Conservation (phyloP, 345 rosid genomes). For the Hevea brasiliensis region DNA sequence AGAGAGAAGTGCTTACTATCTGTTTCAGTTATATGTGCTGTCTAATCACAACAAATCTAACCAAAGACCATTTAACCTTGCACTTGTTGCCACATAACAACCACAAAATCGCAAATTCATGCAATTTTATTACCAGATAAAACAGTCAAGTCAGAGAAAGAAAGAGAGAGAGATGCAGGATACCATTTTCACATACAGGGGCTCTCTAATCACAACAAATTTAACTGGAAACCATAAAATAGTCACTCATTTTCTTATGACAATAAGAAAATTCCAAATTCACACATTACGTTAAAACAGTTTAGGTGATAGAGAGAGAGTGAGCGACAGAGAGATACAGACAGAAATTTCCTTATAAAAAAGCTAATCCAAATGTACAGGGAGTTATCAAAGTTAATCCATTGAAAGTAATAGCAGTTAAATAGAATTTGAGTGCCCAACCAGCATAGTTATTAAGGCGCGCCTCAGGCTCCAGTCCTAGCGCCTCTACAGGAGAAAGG, state of each 20-base stretch:
- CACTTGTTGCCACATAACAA: background rate
- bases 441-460: no score
- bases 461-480: no score
- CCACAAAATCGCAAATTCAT: background rate
- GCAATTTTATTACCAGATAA: background rate
- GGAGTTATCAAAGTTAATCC: background rate
- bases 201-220: no score
- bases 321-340: no score
- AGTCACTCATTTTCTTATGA: no score
- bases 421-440: background rate
- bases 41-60: background rate
- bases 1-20: background rate
- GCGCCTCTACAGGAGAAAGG: no score
- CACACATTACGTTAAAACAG: background rate
- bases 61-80: background rate
- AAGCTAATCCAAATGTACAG: no score
- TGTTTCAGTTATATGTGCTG: background rate
- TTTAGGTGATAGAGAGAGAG: background rate
- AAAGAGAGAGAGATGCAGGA: no score
- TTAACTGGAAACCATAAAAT: no score
- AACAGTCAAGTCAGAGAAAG: no score
- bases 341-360: background rate
- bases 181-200: no score
- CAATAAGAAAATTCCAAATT: no score
- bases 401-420: background rate